Percentiles rank a stretch among this genome's conserved stretches.
phyloP scores from a whole-genome alignment of 306 rosid genomes.

The Prunus dulcis region DNA sequence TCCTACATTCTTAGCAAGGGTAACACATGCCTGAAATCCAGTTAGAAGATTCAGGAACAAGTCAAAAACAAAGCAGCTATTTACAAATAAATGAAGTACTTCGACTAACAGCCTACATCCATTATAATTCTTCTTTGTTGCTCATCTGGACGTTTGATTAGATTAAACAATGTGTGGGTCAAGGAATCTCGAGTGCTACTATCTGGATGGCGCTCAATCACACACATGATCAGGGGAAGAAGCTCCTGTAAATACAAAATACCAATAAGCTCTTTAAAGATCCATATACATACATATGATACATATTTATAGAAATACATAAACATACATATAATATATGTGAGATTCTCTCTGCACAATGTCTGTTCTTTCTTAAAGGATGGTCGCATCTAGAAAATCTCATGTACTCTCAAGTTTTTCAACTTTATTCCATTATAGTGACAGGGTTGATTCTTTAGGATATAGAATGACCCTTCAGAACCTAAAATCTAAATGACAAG shows the following conservation, averaged over 20 bases:
- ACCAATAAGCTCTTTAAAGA: not conserved
- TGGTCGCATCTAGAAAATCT: too few relatives aligned
- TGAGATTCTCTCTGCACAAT: too few relatives aligned
- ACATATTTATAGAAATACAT: not conserved
- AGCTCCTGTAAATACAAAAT: constrained; percentile 65
- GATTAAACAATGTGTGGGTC: constrained; percentile 94
- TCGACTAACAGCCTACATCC: constrained; percentile 63
- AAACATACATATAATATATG: not conserved
- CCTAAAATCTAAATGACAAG: too few relatives aligned
- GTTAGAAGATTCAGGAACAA: constrained; percentile 25
- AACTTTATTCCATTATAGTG: too few relatives aligned
- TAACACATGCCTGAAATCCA: constrained; percentile 81
- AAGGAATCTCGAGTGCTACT: constrained; percentile 89
- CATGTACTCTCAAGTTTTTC: too few relatives aligned
- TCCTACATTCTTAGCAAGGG: constrained; percentile 90
- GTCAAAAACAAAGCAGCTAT: constrained; percentile 4
- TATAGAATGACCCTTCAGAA: too few relatives aligned
- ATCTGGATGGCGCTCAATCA: constrained; percentile 96
- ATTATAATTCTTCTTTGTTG: constrained; percentile 86
- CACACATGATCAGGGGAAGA: constrained; percentile 98
- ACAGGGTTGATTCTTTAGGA: too few relatives aligned
- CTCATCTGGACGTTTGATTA: constrained; percentile 97
- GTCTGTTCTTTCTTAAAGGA: too few relatives aligned
- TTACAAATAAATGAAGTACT: not conserved
- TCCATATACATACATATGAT: not conserved